Percentiles rank a stretch among this genome's conserved stretches.
Conservation (phyloP, 257 asterid genomes). For the Echites panduratus region DNA sequence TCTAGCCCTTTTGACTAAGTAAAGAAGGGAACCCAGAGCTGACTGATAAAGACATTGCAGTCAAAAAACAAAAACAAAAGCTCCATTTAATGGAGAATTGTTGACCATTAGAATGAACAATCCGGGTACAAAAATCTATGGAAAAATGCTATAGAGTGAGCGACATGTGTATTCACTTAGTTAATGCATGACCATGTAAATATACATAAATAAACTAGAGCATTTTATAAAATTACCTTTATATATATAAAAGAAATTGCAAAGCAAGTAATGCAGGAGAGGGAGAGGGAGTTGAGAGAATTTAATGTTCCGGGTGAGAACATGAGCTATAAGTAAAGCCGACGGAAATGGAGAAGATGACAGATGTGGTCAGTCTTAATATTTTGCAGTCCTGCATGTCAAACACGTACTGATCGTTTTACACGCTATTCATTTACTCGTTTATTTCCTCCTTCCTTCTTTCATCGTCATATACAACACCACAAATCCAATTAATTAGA, state of each 20-base stretch:
- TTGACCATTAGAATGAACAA: no score
- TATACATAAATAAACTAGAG: no score
- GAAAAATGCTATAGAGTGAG: no score
- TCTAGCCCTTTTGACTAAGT: background rate
- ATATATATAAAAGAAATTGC: background rate
- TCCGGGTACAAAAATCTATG: no score
- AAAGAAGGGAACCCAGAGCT: background rate
- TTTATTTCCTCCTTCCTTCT: background rate
- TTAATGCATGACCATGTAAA: no score
- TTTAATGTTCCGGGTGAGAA: slow-evolving; percentile 9
- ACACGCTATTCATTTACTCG: slow-evolving; percentile 4
- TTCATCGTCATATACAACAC: no score
- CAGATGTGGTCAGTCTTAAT: slow-evolving; percentile 11
- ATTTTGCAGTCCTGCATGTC: slow-evolving; percentile 30
- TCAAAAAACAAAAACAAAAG: background rate
- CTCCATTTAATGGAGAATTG: no score
- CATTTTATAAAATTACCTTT: no score
- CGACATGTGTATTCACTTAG: no score
- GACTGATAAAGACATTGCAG: background rate
- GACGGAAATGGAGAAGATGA: slow-evolving; percentile 29
- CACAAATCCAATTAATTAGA: no score
- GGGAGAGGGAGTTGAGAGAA: slow-evolving; percentile 12
- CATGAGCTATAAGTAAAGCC: slow-evolving; percentile 13
- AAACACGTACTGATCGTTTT: slow-evolving; percentile 31
- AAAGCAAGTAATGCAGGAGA: background rate